Percentiles rank a stretch among this genome's conserved stretches.
These are phyloP conservation scores for Colletotrichum caudatum DNA, from an alignment of 2,329 filamentous ascomycete genomes.

Conservation along the genomic window DNA sequence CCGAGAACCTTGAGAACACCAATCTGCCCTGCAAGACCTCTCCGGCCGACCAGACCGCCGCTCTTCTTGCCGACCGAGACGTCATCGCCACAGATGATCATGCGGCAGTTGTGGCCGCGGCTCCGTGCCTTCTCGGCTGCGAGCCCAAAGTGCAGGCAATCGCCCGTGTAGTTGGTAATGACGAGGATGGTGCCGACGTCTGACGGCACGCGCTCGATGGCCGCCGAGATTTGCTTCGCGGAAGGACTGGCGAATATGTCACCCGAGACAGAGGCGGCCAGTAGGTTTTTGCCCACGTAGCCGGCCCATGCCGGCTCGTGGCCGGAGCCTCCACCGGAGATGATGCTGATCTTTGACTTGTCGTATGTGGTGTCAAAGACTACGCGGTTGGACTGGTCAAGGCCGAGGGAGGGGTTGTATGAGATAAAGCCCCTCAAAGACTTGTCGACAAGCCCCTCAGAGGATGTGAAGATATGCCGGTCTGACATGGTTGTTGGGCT, in stretches of 20 bases:
- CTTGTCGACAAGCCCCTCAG: constrained; percentile 66
- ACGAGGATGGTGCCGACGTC: constrained; percentile 69
- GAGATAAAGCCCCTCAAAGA: constrained; percentile 63
- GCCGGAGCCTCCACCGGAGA: constrained; percentile 68
- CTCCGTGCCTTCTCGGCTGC: constrained; percentile 70
- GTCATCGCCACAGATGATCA: constrained; percentile 74
- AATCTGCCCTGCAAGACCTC: constrained; percentile 72
- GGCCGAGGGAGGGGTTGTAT: constrained; percentile 63
- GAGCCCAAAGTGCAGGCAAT: constrained; percentile 72
- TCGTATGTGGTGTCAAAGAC: constrained; percentile 62
- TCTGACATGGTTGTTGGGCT: constrained; percentile 59
- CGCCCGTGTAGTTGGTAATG: constrained; percentile 74
- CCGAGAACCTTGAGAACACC: constrained; percentile 70
- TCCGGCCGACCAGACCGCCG: constrained; percentile 68
- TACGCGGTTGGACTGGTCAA: constrained; percentile 64
- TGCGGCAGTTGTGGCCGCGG: constrained; percentile 64
- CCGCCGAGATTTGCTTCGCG: constrained; percentile 72
- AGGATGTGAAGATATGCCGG: constrained; percentile 64
- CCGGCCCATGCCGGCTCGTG: constrained; percentile 74
- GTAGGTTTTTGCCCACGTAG: constrained; percentile 71
- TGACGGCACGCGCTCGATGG: constrained; percentile 66
- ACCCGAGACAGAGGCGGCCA: constrained; percentile 71
- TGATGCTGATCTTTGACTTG: constrained; percentile 60
- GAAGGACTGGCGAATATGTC: constrained; percentile 74
- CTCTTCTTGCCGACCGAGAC: constrained; percentile 69